Evolutionary conservation across 192 early-diverging fungal genomes (phyloP).

Genomic region (Coemansia sp.): DNA sequence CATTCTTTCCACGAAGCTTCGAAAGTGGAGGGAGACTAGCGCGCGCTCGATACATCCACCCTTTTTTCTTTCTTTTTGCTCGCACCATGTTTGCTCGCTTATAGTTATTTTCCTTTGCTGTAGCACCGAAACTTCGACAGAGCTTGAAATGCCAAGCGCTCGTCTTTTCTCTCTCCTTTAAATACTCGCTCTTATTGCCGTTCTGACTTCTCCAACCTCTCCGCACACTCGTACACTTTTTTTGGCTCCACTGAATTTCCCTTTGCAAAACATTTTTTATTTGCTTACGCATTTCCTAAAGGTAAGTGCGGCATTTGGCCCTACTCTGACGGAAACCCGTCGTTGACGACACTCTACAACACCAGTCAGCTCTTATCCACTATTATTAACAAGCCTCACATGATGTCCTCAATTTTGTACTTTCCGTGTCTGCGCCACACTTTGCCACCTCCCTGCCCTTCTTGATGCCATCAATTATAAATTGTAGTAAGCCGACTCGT

Average conservation of each 20-base stretch:
- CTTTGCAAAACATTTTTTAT: neutral
- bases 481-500: neutral
- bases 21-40: neutral
- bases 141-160: constrained; percentile 4
- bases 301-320: neutral
- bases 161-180: neutral
- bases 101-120: neutral
- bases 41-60: neutral
- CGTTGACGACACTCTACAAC: neutral
- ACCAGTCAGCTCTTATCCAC: neutral
- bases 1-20: constrained; percentile 10
- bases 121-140: constrained; percentile 3
- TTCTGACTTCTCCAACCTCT: neutral
- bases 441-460: neutral
- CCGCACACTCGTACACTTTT: neutral
- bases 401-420: constrained; percentile 1
- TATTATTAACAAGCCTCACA: neutral
- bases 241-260: neutral
- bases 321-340: neutral
- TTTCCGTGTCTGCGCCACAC: constrained; percentile 1
- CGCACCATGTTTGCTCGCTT: neutral
- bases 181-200: neutral
- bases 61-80: neutral
- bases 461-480: neutral
- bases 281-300: neutral